These are phyloP conservation scores for Aspergillus ustus DNA, from an alignment of 2,329 filamentous ascomycete genomes.

Conservation along the genomic window DNA sequence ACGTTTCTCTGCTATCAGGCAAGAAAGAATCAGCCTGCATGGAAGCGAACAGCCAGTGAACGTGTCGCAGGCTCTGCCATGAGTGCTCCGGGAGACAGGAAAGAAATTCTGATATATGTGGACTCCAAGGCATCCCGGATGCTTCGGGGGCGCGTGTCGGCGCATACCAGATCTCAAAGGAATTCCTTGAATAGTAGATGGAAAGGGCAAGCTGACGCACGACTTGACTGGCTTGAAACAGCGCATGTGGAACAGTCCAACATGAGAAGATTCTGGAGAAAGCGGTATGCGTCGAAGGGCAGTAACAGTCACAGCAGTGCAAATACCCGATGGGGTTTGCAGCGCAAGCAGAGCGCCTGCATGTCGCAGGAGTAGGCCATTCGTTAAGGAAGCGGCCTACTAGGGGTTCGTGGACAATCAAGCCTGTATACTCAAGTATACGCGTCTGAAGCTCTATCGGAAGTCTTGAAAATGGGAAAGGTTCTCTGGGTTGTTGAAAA, in stretches of 20 bases:
- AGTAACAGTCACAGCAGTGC: not conserved
- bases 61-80: not conserved
- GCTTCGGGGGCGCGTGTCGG: not conserved
- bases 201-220: not conserved
- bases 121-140: not conserved
- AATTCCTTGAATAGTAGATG: conserved; percentile 4
- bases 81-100: not conserved
- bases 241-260: not conserved
- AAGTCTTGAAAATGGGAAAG: conserved; percentile 3
- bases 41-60: not conserved
- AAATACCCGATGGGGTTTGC: not conserved
- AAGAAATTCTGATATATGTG: conserved; percentile 2
- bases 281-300: conserved; percentile 6
- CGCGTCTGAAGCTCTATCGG: conserved; percentile 6
- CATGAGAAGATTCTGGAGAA: conserved; percentile 7
- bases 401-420: not conserved
- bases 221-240: conserved; percentile 8
- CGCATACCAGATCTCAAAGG: not conserved
- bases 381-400: not conserved
- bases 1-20: not conserved
- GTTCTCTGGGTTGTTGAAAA: not conserved
- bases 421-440: not conserved
- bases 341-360: not conserved
- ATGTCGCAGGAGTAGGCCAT: not conserved
- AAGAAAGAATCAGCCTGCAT: not conserved